These are phyloP conservation scores for Talaromyces proteolyticus DNA, from an alignment of 495 filamentous ascomycete species.

Conservation along the genomic window DNA sequence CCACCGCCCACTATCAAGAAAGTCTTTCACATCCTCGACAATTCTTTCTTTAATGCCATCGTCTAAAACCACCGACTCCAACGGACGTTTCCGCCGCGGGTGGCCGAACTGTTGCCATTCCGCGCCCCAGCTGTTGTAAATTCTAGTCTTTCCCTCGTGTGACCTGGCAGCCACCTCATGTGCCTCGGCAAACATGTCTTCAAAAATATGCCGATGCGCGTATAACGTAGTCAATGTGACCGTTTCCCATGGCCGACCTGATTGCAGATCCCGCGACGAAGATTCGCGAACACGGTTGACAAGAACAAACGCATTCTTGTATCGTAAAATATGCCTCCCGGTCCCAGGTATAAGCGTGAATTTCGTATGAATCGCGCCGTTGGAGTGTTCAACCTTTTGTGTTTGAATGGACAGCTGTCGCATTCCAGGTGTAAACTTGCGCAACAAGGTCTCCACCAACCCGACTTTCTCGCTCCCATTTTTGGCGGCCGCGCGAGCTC, in stretches of 20 bases:
- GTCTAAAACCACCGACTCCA: conserved; percentile 84
- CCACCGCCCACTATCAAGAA: conserved; percentile 73
- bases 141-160: conserved; percentile 88
- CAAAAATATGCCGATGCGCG: conserved; percentile 76
- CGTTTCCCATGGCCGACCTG: conserved; percentile 88
- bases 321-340: conserved; percentile 79
- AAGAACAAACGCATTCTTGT: conserved; percentile 76
- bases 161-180: conserved; percentile 67
- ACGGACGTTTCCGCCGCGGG: conserved; percentile 77
- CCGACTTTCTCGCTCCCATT: conserved; percentile 22
- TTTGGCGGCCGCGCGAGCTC: conserved; percentile 28
- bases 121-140: conserved; percentile 79
- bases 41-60: conserved; percentile 79
- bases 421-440: conserved; percentile 55
- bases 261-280: conserved; percentile 62
- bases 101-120: conserved; percentile 83
- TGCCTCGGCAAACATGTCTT: conserved; percentile 79
- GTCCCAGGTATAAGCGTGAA: conserved; percentile 89
- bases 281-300: conserved; percentile 78
- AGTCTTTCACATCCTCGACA: conserved; percentile 80
- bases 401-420: conserved; percentile 68
- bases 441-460: conserved; percentile 45
- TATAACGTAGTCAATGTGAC: conserved; percentile 90
- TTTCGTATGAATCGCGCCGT: conserved; percentile 65
- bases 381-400: conserved; percentile 48